These are phyloP conservation scores for Metarhizium robertsii DNA, from an alignment of 2,329 filamentous ascomycete genomes.

Conservation along the genomic window DNA sequence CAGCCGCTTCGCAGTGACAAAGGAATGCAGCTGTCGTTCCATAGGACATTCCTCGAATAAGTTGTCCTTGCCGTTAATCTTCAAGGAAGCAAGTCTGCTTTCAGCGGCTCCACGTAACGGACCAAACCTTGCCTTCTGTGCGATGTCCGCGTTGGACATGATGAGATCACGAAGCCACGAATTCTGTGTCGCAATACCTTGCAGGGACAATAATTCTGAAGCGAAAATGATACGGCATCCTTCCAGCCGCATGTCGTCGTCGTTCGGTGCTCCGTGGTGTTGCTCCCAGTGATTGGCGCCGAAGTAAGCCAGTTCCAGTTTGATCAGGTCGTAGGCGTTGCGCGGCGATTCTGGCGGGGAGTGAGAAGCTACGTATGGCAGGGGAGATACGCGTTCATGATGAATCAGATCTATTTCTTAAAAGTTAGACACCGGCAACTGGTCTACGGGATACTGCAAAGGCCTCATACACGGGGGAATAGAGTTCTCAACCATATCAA, in stretches of 20 bases:
- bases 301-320: conserved; percentile 47
- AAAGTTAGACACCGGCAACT: conserved; percentile 30
- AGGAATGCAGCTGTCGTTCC: conserved; percentile 44
- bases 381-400: conserved; percentile 47
- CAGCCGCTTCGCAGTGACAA: conserved; percentile 39
- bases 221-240: conserved; percentile 50
- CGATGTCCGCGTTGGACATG: conserved; percentile 35
- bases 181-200: conserved; percentile 26
- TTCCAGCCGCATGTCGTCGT: conserved; percentile 46
- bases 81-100: conserved; percentile 36
- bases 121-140: conserved; percentile 36
- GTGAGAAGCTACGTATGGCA: conserved; percentile 41
- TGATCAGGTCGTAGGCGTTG: conserved; percentile 53
- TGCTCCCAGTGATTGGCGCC: conserved; percentile 33
- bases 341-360: conserved; percentile 36
- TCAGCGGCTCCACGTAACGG: conserved; percentile 37
- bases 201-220: conserved; percentile 36
- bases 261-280: conserved; percentile 31
- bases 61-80: conserved; percentile 48
- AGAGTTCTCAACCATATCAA: conserved; percentile 56
- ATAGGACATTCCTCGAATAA: conserved; percentile 48
- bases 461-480: conserved; percentile 53
- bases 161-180: conserved; percentile 53
- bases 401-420: conserved; percentile 50
- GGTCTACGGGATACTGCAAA: conserved; percentile 25